Percentiles rank a stretch among this genome's conserved stretches.
Conservation (phyloP, 164 flowering plant genomes). For the Vitis riparia region DNA sequence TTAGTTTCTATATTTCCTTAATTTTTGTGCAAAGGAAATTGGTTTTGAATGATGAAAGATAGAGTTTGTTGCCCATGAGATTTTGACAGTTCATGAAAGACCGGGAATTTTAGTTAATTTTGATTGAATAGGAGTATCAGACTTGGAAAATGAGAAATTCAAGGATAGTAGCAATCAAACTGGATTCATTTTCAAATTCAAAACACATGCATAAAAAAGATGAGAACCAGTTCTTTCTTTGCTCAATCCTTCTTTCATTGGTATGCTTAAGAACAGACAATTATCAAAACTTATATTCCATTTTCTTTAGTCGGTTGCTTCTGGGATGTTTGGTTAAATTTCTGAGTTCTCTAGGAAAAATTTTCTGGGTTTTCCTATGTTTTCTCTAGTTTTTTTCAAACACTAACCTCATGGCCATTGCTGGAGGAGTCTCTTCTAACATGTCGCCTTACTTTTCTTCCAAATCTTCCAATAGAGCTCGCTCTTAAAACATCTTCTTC, state of each 20-base stretch:
- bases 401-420: conserved; percentile 90
- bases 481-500: conserved; percentile 79
- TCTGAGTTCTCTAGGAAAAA: too few species aligned
- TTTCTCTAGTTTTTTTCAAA: not conserved
- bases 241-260: too few species aligned
- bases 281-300: conserved; percentile 1
- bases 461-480: conserved; percentile 56
- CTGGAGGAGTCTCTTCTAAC: conserved; percentile 69
- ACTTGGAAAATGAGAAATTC: not conserved
- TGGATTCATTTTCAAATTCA: not conserved
- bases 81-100: not conserved
- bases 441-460: conserved; percentile 51
- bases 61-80: not conserved
- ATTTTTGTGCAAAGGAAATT: too few species aligned
- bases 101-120: not conserved
- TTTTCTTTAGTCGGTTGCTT: conserved; percentile 14
- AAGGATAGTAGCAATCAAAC: not conserved
- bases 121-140: not conserved
- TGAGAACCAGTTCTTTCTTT: too few species aligned
- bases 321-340: conserved; percentile 1
- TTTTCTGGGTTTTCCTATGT: too few species aligned
- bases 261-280: not conserved
- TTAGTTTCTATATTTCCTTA: too few species aligned
- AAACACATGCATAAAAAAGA: not conserved
- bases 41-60: not conserved